Evolutionary conservation across 139 green algal genomes (phyloP).

Genomic region (Coccomyxa sp.): DNA sequence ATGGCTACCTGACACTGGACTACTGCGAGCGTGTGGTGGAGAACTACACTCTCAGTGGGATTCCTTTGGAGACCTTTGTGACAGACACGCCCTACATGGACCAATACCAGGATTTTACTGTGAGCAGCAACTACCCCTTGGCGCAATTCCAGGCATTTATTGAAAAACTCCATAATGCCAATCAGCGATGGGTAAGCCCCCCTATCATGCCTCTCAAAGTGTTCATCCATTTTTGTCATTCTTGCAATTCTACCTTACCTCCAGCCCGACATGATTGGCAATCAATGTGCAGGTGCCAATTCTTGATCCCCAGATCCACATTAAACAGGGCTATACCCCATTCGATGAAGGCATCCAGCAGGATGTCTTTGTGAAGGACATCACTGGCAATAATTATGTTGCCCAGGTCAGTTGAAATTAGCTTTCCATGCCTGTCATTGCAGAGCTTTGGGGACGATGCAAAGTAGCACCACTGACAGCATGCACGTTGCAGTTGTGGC

Average conservation of each 20-base stretch:
- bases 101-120: slow-evolving; percentile 58
- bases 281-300: slow-evolving; percentile 45
- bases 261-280: neutral
- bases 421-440: neutral
- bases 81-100: slow-evolving; percentile 72
- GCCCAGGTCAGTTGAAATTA: slow-evolving; percentile 23
- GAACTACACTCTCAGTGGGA: slow-evolving; percentile 39
- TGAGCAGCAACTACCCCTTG: slow-evolving; percentile 18
- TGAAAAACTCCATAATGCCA: slow-evolving; percentile 19
- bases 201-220: no score
- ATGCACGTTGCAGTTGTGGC: slow-evolving; percentile 60
- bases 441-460: neutral
- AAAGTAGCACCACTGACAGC: no score
- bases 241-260: neutral
- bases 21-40: slow-evolving; percentile 18
- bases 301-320: slow-evolving; percentile 46
- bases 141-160: slow-evolving; percentile 42
- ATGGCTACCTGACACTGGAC: neutral
- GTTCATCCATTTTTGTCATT: neutral
- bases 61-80: slow-evolving; percentile 71
- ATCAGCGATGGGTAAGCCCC: neutral
- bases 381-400: slow-evolving; percentile 36
- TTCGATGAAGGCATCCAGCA: slow-evolving; percentile 49
- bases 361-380: slow-evolving; percentile 49
- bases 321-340: slow-evolving; percentile 35